phyloP scores from a whole-genome alignment of 345 rosid genomes.

The Corymbia maculata region DNA sequence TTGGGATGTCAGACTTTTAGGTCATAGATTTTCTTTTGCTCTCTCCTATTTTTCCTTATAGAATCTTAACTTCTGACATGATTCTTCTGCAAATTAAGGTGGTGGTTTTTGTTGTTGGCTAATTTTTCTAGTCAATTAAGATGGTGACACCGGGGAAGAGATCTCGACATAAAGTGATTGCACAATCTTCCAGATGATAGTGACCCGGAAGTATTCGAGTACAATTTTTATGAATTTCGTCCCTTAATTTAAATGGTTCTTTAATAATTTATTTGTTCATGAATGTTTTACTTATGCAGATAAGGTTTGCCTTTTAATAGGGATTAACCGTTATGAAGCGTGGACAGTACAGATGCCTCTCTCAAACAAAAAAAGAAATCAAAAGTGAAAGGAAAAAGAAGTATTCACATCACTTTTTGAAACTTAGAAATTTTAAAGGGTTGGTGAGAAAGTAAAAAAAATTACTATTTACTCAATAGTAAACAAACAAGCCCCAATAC shows the following conservation, averaged over 20 bases:
- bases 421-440: not conserved
- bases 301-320: not conserved
- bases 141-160: not conserved
- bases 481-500: not conserved
- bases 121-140: not conserved
- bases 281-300: not conserved
- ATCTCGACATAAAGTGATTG: not conserved
- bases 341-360: not conserved
- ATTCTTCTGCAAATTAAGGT: too few species aligned
- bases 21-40: not conserved
- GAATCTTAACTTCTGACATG: too few species aligned
- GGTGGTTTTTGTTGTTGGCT: not conserved
- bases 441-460: not conserved
- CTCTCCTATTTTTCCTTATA: not conserved
- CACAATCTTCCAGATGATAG: not conserved
- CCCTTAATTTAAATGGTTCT: not conserved
- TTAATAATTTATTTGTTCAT: not conserved
- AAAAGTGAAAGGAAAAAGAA: not conserved
- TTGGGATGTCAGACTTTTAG: not conserved
- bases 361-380: not conserved
- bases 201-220: not conserved
- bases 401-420: too few species aligned
- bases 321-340: not conserved
- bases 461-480: not conserved
- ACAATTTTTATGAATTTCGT: not conserved